Evolutionary conservation across 495 filamentous ascomycete genomes (phyloP).

Genomic region (Penicillium antarcticum): DNA sequence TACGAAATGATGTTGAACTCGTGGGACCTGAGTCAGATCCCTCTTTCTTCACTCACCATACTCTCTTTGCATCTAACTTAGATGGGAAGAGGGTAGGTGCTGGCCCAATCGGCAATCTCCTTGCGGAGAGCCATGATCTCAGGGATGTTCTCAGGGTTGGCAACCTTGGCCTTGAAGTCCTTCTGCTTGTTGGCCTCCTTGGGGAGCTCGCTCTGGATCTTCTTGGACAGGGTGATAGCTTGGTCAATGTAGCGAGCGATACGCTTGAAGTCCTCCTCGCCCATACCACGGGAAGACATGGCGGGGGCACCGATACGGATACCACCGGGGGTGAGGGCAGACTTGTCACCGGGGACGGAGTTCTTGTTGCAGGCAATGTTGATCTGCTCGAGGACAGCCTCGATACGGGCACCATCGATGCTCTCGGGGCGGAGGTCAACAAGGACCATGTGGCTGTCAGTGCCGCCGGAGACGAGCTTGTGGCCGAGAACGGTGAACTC

Average conservation of each 20-base stretch:
- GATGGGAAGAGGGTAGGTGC: conserved; percentile 89
- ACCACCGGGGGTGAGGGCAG: conserved; percentile 89
- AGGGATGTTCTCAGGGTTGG: conserved; percentile 61
- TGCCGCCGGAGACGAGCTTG: conserved; percentile 93
- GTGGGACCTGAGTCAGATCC: conserved; percentile 13
- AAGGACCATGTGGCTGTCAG: conserved; percentile 98
- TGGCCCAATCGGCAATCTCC: conserved; percentile 87
- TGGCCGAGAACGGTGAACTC: conserved; percentile 72
- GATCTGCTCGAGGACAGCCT: conserved; percentile 94
- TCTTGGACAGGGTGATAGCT: conserved; percentile 76
- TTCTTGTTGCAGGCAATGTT: conserved; percentile 99
- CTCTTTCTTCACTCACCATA: conserved; percentile 17
- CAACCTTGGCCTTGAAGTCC: conserved; percentile 95
- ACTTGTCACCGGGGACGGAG: conserved; percentile 96
- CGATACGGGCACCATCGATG: conserved; percentile 92
- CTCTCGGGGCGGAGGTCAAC: conserved; percentile 75
- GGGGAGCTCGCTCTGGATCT: conserved; percentile 77
- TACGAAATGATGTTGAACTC: conserved; percentile 34
- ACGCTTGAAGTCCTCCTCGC: conserved; percentile 87
- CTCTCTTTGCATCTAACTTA: conserved; percentile 23
- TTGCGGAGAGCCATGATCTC: conserved; percentile 80
- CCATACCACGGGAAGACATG: conserved; percentile 94
- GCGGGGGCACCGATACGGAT: conserved; percentile 95
- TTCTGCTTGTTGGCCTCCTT: conserved; percentile 99
- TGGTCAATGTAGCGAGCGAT: conserved; percentile 88